Percentiles rank a stretch among this genome's conserved stretches.
phyloP scores from a whole-genome alignment of 139 green algal species.

The Chlamydomonas sp. region DNA sequence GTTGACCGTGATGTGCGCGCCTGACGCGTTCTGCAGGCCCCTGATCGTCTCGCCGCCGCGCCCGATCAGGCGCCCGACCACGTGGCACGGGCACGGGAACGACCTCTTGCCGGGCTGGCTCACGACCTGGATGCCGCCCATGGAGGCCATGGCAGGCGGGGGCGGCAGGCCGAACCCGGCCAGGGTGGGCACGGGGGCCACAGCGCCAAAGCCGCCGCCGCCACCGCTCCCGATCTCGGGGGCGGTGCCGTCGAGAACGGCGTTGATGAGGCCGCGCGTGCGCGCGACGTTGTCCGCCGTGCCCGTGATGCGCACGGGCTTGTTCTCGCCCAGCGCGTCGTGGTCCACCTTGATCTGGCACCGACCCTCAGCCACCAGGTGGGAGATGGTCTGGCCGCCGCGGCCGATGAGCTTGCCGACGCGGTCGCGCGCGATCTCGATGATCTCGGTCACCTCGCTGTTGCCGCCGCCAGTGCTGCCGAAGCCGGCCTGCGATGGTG shows the following conservation, averaged over 20 bases:
- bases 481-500: neutral
- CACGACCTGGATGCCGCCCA: too few species aligned
- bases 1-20: conserved; percentile 67
- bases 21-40: conserved; percentile 76
- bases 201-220: neutral
- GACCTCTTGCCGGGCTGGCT: conserved; percentile 16
- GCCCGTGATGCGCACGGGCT: conserved; percentile 67
- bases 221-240: conserved; percentile 5
- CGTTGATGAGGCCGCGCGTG: conserved; percentile 44
- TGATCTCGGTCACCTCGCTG: conserved; percentile 4
- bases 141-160: neutral
- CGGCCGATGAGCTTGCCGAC: conserved; percentile 11
- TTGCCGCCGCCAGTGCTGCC: neutral
- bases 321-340: conserved; percentile 43
- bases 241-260: conserved; percentile 29
- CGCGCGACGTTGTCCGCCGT: conserved; percentile 32
- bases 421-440: neutral
- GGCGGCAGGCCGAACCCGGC: neutral
- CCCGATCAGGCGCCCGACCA: conserved; percentile 93
- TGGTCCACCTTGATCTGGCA: conserved; percentile 11
- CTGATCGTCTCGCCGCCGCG: conserved; percentile 95
- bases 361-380: neutral
- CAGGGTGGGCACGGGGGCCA: conserved; percentile 10
- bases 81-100: conserved; percentile 64
- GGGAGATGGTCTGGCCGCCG: conserved; percentile 6